Conservation (phyloP, 2,329 filamentous ascomycete species). For the Pochonia chlamydosporia region DNA sequence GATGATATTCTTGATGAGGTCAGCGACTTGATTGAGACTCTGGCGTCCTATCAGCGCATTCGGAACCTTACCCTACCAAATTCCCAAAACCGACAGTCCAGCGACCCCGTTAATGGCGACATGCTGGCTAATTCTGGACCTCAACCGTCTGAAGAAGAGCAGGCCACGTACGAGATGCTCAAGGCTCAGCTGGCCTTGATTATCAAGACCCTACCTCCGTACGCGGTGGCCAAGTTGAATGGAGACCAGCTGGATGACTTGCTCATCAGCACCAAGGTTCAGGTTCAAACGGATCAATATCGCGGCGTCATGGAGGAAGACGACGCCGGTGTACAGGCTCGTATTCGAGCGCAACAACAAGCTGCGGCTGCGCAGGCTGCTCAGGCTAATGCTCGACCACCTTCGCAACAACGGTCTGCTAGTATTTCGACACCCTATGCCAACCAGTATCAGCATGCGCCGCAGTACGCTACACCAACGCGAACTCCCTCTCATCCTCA, state of each 20-base stretch:
- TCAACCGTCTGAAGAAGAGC: conserved; percentile 59
- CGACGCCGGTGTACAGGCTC: conserved; percentile 53
- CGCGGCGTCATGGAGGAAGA: conserved; percentile 81
- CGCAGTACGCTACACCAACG: conserved; percentile 42
- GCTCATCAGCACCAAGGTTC: conserved; percentile 72
- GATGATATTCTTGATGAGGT: conserved; percentile 69
- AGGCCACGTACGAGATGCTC: conserved; percentile 62
- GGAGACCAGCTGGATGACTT: conserved; percentile 80
- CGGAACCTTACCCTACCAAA: conserved; percentile 65
- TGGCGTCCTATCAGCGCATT: conserved; percentile 74
- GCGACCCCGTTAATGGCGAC: conserved; percentile 59
- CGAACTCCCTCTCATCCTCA: conserved; percentile 39
- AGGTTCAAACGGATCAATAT: conserved; percentile 67
- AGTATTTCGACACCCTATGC: conserved; percentile 35
- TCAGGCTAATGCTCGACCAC: conserved; percentile 27
- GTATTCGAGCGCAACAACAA: conserved; percentile 35
- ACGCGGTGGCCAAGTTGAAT: conserved; percentile 78
- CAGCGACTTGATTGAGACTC: conserved; percentile 68
- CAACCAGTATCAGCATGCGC: conserved; percentile 35
- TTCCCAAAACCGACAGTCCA: conserved; percentile 54
- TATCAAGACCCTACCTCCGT: conserved; percentile 71
- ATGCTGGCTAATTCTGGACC: conserved; percentile 62
- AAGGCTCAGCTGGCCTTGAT: conserved; percentile 70
- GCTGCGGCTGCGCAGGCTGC: not conserved
- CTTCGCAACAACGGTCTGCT: conserved; percentile 30